phyloP scores from a whole-genome alignment of 331 rosid genomes.

The Rhamnella rubrinervis region DNA sequence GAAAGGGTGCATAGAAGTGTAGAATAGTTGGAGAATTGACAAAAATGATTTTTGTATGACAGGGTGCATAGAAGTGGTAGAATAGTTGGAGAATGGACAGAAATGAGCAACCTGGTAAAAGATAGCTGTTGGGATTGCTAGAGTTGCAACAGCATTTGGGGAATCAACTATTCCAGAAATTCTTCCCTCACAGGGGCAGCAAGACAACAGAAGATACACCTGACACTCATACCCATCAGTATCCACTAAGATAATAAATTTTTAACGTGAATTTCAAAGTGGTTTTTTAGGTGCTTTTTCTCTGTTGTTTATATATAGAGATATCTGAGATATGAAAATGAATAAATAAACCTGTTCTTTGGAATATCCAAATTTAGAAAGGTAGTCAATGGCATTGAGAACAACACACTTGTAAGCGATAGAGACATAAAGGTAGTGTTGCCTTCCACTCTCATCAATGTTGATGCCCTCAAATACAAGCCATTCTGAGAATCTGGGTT shows the following conservation, averaged over 20 bases:
- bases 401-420: constrained; percentile 84
- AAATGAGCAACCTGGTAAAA: constrained; percentile 60
- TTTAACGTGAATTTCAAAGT: not conserved
- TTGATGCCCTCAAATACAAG: constrained; percentile 83
- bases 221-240: constrained; percentile 24
- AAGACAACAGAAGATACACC: constrained; percentile 69
- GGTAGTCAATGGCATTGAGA: constrained; percentile 71
- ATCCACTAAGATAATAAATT: not conserved
- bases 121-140: constrained; percentile 80
- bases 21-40: no score
- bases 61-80: not conserved
- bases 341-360: constrained; percentile 68
- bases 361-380: constrained; percentile 75
- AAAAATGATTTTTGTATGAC: no score
- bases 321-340: not conserved
- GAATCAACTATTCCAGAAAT: constrained; percentile 82
- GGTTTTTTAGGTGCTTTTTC: not conserved
- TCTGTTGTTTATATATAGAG: not conserved
- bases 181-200: constrained; percentile 85
- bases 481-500: constrained; percentile 93
- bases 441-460: constrained; percentile 76
- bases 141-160: constrained; percentile 80
- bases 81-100: not conserved
- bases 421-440: constrained; percentile 75
- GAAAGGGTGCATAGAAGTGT: not conserved